Evolutionary conservation across 169 alveolate species (phyloP).

Genomic region (Cryptosporidium tyzzeri): DNA sequence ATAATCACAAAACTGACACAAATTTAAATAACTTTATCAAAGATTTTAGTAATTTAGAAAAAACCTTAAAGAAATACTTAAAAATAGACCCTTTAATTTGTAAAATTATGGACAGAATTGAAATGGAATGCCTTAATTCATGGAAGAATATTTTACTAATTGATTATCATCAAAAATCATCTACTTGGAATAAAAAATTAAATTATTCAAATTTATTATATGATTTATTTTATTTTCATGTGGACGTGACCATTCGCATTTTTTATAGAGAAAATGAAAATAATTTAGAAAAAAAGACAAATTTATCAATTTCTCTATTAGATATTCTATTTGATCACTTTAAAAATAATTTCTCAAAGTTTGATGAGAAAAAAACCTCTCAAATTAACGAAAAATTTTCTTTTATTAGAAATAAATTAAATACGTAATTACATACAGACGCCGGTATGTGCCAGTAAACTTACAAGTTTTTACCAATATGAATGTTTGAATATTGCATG

Average conservation of each 20-base stretch:
- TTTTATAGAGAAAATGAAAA: neutral
- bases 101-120: neutral
- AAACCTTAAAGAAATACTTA: conserved; percentile 39
- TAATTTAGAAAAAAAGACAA: neutral
- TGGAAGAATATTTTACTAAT: conserved; percentile 11
- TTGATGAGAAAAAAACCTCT: neutral
- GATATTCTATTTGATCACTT: neutral
- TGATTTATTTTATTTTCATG: conserved; percentile 38
- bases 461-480: neutral
- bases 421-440: neutral
- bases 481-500: neutral
- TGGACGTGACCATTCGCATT: neutral
- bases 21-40: conserved; percentile 4
- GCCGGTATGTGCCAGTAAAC: neutral
- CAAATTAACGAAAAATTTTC: neutral
- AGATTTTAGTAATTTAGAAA: conserved; percentile 31
- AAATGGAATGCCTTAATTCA: neutral
- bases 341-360: neutral
- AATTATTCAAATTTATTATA: conserved; percentile 11
- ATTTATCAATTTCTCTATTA: neutral
- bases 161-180: neutral
- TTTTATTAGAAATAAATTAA: neutral
- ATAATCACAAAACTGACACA: neutral
- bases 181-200: neutral
- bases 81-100: conserved; percentile 1